Conservation (phyloP, 2,329 filamentous ascomycete genomes). For the Onygenales sp. region DNA sequence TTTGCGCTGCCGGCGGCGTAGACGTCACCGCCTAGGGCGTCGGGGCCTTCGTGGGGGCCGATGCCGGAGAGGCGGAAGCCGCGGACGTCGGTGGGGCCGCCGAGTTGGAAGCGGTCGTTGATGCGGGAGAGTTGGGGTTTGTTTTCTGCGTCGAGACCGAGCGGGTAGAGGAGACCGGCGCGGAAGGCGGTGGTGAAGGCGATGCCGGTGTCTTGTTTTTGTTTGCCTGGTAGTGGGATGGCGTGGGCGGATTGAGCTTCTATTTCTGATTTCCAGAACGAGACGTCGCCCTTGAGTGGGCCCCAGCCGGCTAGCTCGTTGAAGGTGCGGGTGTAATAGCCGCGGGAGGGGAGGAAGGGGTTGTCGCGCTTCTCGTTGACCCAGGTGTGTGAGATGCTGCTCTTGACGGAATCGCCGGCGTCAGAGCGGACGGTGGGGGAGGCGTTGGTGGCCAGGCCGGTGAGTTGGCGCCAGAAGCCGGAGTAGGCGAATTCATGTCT, state of each 20-base stretch:
- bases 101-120: constrained; percentile 91
- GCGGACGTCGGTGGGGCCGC: constrained; percentile 86
- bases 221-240: constrained; percentile 55
- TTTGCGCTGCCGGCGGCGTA: constrained; percentile 85
- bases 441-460: constrained; percentile 63
- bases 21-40: constrained; percentile 83
- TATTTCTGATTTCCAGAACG: constrained; percentile 87
- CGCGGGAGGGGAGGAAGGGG: constrained; percentile 70
- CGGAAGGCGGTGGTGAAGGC: constrained; percentile 76
- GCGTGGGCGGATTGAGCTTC: constrained; percentile 71
- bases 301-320: constrained; percentile 84
- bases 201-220: constrained; percentile 62
- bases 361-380: constrained; percentile 73
- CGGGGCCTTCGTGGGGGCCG: constrained; percentile 74
- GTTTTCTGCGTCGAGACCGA: constrained; percentile 51
- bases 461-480: constrained; percentile 80
- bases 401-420: constrained; percentile 86
- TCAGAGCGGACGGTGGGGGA: constrained; percentile 74
- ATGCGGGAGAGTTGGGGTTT: constrained; percentile 62
- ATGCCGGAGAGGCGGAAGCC: constrained; percentile 86
- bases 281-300: constrained; percentile 74
- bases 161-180: constrained; percentile 72
- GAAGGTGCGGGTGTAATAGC: constrained; percentile 68
- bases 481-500: constrained; percentile 72
- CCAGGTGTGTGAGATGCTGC: constrained; percentile 72